Evolutionary conservation across 495 filamentous ascomycete species (phyloP).

Genomic region (Trichoderma orchidacearum): DNA sequence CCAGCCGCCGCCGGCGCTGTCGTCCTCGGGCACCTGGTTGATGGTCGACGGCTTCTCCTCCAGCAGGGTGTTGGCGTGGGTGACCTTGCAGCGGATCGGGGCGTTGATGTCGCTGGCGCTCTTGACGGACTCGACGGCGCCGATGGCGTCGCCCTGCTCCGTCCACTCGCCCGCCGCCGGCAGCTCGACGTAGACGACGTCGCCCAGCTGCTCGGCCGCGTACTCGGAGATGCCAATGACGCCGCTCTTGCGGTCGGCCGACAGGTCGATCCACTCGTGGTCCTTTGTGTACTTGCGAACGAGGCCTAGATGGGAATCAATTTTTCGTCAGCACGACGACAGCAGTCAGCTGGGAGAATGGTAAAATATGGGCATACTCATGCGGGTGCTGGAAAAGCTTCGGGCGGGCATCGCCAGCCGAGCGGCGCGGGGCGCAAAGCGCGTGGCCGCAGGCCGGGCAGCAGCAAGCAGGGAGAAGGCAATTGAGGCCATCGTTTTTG

Average conservation of each 20-base stretch:
- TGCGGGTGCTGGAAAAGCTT: constrained; percentile 27
- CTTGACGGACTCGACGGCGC: constrained; percentile 96
- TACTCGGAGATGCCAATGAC: constrained; percentile 79
- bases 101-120: constrained; percentile 91
- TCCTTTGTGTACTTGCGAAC: constrained; percentile 90
- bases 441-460: constrained; percentile 24
- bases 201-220: constrained; percentile 80
- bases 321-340: constrained; percentile 6
- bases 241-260: constrained; percentile 55
- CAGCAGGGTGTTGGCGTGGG: constrained; percentile 54
- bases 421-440: constrained; percentile 21
- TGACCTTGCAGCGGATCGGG: constrained; percentile 65
- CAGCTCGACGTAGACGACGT: constrained; percentile 95
- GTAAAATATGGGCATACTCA: constrained; percentile 14
- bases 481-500: constrained; percentile 31
- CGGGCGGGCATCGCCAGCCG: constrained; percentile 18
- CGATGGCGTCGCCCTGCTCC: constrained; percentile 61
- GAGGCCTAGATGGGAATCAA: constrained; percentile 19
- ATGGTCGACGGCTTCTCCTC: constrained; percentile 76
- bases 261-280: constrained; percentile 94
- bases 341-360: not conserved
- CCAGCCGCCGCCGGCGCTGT: constrained; percentile 72
- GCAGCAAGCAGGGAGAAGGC: constrained; percentile 29
- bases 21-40: constrained; percentile 63
- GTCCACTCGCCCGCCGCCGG: constrained; percentile 52